Conservation (phyloP, 1,284 basidiomycete species). For the Microbotryum violaceum region DNA sequence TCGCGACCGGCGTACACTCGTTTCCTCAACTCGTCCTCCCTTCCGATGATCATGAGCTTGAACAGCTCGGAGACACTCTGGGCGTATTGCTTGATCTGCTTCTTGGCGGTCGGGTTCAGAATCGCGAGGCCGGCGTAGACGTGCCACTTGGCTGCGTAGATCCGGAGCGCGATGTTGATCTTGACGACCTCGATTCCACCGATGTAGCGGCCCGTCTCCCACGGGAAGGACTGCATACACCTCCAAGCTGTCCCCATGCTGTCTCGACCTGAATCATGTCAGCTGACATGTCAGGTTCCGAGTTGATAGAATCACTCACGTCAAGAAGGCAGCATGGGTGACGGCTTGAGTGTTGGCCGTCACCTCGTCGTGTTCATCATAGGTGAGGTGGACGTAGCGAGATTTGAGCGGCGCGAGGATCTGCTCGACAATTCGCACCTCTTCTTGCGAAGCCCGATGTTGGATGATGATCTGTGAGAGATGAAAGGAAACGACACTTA, state of each 20-base stretch:
- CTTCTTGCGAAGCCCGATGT: conserved; percentile 69
- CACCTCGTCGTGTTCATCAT: conserved; percentile 91
- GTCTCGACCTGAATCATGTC: conserved; percentile 1
- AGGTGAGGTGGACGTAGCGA: conserved; percentile 83
- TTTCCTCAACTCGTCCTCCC: conserved; percentile 56
- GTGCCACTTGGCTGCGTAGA: conserved; percentile 97
- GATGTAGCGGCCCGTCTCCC: conserved; percentile 87
- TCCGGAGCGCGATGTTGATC: conserved; percentile 92
- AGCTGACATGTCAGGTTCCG: conserved; percentile 4
- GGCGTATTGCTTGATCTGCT: conserved; percentile 85
- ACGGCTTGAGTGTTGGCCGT: conserved; percentile 98
- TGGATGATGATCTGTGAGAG: conserved; percentile 69
- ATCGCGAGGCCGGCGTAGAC: conserved; percentile 97
- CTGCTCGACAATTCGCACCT: conserved; percentile 69
- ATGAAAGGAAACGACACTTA: background rate
- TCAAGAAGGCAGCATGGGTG: conserved; percentile 94
- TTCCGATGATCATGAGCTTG: conserved; percentile 88
- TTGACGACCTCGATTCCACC: conserved; percentile 99
- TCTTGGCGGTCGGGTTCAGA: conserved; percentile 83
- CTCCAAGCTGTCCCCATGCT: conserved; percentile 98
- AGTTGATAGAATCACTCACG: conserved; percentile 47
- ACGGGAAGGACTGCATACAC: conserved; percentile 70
- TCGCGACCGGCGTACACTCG: conserved; percentile 70
- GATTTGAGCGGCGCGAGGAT: conserved; percentile 76
- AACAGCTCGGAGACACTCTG: conserved; percentile 79